Evolutionary conservation across 441 rosid species (phyloP).

Genomic region (Euphorbia corollata): DNA sequence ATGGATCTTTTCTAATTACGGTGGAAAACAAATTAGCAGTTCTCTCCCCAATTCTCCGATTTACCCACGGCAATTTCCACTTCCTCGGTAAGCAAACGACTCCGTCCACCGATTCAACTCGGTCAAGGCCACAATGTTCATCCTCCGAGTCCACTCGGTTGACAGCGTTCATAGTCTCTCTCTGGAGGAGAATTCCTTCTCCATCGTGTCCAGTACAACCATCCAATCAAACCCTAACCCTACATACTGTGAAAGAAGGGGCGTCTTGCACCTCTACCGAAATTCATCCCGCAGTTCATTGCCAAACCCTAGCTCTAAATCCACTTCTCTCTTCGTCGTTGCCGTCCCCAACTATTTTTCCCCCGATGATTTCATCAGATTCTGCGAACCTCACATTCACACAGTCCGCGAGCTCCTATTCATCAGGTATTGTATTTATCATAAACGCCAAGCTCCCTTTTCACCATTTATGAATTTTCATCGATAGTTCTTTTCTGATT

Average conservation of each 20-base stretch:
- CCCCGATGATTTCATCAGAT: constrained; percentile 59
- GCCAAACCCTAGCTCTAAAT: constrained; percentile 56
- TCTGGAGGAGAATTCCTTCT: constrained; percentile 45
- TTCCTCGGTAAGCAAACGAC: not conserved
- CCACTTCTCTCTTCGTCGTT: constrained; percentile 67
- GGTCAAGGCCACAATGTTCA: constrained; percentile 31
- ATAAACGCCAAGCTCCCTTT: not conserved
- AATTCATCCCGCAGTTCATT: constrained; percentile 49
- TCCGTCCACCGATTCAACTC: not conserved
- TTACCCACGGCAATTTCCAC: not conserved
- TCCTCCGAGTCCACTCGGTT: constrained; percentile 76
- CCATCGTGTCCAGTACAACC: constrained; percentile 24
- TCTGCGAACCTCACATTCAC: constrained; percentile 44
- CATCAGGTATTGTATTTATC: constrained; percentile 38
- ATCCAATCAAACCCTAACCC: constrained; percentile 17
- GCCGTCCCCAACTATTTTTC: constrained; percentile 89
- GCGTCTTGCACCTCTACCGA: constrained; percentile 65
- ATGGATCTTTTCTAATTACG: no score
- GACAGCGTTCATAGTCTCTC: constrained; percentile 52
- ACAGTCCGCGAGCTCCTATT: constrained; percentile 48
- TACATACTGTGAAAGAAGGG: constrained; percentile 56
- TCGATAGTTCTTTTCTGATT: not conserved
- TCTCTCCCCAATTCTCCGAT: no score
- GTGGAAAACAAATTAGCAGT: no score
- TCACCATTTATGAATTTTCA: not conserved